Percentiles rank a stretch among this genome's conserved stretches.
These are phyloP conservation scores for Remersonia thermophila DNA, from an alignment of 2,329 filamentous ascomycete species.

Conservation along the genomic window DNA sequence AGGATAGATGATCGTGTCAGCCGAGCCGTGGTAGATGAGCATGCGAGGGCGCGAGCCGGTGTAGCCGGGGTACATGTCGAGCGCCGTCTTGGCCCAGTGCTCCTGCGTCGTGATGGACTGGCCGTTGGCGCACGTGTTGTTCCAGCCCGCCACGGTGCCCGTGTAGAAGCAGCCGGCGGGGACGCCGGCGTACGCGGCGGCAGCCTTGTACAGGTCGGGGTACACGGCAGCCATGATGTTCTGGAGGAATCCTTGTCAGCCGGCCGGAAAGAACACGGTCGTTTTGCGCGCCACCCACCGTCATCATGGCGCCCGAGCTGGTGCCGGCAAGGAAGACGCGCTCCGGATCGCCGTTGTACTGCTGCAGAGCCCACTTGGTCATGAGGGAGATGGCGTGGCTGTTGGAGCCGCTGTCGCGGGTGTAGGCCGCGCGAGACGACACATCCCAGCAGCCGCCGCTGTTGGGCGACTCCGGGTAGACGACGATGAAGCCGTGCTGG, in stretches of 20 bases:
- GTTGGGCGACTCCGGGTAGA: conserved; percentile 32
- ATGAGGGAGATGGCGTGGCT: conserved; percentile 41
- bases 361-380: conserved; percentile 35
- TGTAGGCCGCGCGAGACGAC: conserved; percentile 35
- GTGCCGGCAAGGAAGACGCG: conserved; percentile 37
- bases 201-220: conserved; percentile 41
- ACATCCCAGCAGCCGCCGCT: conserved; percentile 47
- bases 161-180: conserved; percentile 43
- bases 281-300: conserved; percentile 10
- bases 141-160: conserved; percentile 34
- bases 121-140: conserved; percentile 41
- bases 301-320: conserved; percentile 43
- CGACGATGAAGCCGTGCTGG: conserved; percentile 41
- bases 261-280: too few species aligned
- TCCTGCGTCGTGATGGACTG: conserved; percentile 29
- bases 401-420: conserved; percentile 39
- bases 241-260: too few species aligned
- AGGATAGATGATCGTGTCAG: conserved; percentile 25
- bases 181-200: conserved; percentile 38
- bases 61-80: conserved; percentile 40
- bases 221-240: conserved; percentile 41
- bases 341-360: conserved; percentile 35
- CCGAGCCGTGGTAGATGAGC: conserved; percentile 24
- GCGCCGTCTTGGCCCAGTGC: conserved; percentile 30
- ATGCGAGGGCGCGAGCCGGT: conserved; percentile 29